Evolutionary conservation across 495 filamentous ascomycete genomes (phyloP).

Genomic region (Trichoderma erinaceum): DNA sequence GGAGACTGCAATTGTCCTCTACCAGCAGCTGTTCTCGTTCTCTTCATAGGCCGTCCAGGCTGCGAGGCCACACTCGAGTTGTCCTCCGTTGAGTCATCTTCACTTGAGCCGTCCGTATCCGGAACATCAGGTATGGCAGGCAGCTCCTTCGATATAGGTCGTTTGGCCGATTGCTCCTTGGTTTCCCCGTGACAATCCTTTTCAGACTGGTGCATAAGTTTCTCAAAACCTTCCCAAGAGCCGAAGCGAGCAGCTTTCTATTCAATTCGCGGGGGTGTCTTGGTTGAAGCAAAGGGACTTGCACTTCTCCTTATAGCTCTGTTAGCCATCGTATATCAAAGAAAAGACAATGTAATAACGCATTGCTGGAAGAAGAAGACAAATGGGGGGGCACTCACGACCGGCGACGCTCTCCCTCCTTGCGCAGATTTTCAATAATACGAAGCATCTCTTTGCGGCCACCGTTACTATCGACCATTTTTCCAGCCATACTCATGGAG

Average conservation of each 20-base stretch:
- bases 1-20: neutral
- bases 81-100: neutral
- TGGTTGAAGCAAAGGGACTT: conserved; percentile 24
- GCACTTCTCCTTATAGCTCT: conserved; percentile 17
- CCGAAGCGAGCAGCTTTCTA: conserved; percentile 20
- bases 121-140: neutral
- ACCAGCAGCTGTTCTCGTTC: neutral
- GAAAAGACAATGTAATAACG: neutral
- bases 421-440: conserved; percentile 73
- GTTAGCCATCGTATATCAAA: conserved; percentile 3
- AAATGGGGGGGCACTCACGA: conserved; percentile 48
- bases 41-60: neutral
- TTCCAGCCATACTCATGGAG: conserved; percentile 85
- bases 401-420: conserved; percentile 74
- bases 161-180: neutral
- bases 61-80: neutral
- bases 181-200: neutral
- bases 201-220: neutral
- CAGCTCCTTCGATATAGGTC: neutral
- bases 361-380: neutral
- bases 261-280: conserved; percentile 33
- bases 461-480: conserved; percentile 65
- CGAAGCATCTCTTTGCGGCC: conserved; percentile 82
- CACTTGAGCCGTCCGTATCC: neutral
- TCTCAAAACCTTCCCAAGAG: conserved; percentile 11